Base-by-base conservation (phyloP, 148 eudicot genomes). In the Talinum fruticosum region DNA sequence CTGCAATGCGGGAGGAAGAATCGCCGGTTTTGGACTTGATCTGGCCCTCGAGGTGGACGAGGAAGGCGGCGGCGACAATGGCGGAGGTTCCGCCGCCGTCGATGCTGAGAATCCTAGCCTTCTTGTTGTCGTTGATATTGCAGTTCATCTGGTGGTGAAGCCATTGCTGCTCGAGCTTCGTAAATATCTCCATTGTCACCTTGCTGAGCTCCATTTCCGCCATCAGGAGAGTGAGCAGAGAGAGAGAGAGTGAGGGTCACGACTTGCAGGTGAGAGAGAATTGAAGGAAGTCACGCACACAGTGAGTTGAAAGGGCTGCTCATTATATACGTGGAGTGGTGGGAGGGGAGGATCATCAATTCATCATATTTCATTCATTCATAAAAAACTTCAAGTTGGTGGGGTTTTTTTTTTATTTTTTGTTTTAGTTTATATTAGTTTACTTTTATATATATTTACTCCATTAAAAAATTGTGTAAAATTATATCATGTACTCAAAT, bases 81-180 rank as follows among this genome's bases (percentile, higher is more conserved):
- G 82, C 87, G 76, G 92, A 83, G 44, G 92, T 86, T 49, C 89
- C 89, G 45, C 94, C 93, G n/a, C 98, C 98, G 76, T 95, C 98
- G 67, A 95, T 92, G 76, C 85, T 85, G 69, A 95, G 91, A 32
- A 92, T 87, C 5, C 92, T 33, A 1, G 78, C 18, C 26, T 79
- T 74, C 34, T 74, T 76, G 18, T 59, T 79, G 13, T 75, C 86
- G 28, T 82, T 80, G 64, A 59, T 79, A 76, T 79, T 83, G 78
- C 67, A 47, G 53, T 87, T 51, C 57, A 41, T 89, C 75, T 79
- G 35, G 76, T 79, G 23, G 38, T 41, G 69, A 0, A 84, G 84
- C 84, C 83, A 84, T 78, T 84, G 83, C 16, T 84, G 86, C 30
- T 84, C 86, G 19, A 84, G 84, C 75, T 84, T 84, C 6, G 86